Base-by-base conservation (phyloP, 2,329 filamentous ascomycete genomes). In the Neonectria sp. region DNA sequence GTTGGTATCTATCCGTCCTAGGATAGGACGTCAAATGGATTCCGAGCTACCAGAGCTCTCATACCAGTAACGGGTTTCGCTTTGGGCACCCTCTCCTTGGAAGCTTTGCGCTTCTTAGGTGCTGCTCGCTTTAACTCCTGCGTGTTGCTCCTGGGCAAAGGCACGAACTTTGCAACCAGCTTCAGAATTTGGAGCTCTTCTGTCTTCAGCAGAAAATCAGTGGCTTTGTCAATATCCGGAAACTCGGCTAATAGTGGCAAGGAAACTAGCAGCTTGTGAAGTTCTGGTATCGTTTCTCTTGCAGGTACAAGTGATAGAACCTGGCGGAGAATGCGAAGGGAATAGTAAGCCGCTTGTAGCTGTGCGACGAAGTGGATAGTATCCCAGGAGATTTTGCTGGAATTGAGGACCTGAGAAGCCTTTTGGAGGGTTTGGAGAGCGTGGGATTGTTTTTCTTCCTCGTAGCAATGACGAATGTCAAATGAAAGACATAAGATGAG, bases 311-410 rank as follows among this genome's bases (percentile, higher is more conserved):
- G 53, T 1, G 71, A 68, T 2, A 83, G 58, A 9, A 82, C 73
- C 27, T 81, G 80, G 3, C 86, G 68, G 4, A 90, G 63, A 27
- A 83, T 75, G n/a, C 89, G 84, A 1, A 92, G 75, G 0, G 90
- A 92, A 74, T 92, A 93, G 6, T 89, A 78, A 1, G 85, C 82
- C 5, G 88, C 88, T 60, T 91, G 88, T 0, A 90, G 78, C 69
- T 91, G 88, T 0, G 90, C 90, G 9, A 85, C 77, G 55, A 92
- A 82, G 72, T 94, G 91, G 49, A 92, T 79, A 21, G 86, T 80
- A 11, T 86, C 82, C 92, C 91, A 93, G 2, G 71, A 77, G 55
- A 73, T 29, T 51, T 65, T 60, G 8, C 55, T 60, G 2, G 55
- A 56, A 6, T 46, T 33, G 12, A 45, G 40, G n/a, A 56, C 24